Base-by-base conservation (phyloP, 331 rosid species). In the Malus hybrid region DNA sequence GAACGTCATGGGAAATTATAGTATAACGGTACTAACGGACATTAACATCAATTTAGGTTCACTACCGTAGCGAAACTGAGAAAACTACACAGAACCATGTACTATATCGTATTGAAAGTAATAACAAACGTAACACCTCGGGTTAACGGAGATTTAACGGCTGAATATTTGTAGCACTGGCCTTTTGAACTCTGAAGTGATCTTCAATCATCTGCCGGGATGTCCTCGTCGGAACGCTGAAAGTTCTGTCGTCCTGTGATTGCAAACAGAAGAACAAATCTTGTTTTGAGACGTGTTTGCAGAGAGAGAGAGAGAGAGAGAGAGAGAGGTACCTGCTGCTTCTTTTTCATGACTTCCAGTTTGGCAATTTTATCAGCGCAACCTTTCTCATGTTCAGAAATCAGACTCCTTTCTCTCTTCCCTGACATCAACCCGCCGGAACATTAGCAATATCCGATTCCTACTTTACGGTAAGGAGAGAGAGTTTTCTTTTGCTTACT, bases 191-290 rank as follows among this genome's bases (percentile, higher is more conserved):
- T 14, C 8, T 48, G 7, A 62, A 75, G 48, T 68, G 56, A 60
- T 77, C 80, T 76, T 87, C 88, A 87, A 71, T 94, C 99, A 63
- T 94, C 97, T 55, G 90, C 88, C 34, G 86, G 91, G 88, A 88
- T 88, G 58, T 90, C 97, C 66, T 92, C 99, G 57, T 94, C 96
- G 2, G 96, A 94, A 89, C 75, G 83, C 91, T 94, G 90, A 90
- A 94, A 80, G 97, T 90, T 77, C 82, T 94, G 74, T 90, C 93
- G 24, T 90, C 97, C 97, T 94, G 88, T 61, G 73, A 70, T 62
- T 30, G 75, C 64, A 61, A 72, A 74, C 58, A 30, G 42, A 36
- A 5, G 7, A 48, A 48, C 5, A 46, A 15, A 39, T 66, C 57
- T 69, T 7, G 28, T 39, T 79, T 9, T 62, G 28, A 76, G 34